Conservation (phyloP, 805 yeast species). For the Wickerhamiella alocasiicola region DNA sequence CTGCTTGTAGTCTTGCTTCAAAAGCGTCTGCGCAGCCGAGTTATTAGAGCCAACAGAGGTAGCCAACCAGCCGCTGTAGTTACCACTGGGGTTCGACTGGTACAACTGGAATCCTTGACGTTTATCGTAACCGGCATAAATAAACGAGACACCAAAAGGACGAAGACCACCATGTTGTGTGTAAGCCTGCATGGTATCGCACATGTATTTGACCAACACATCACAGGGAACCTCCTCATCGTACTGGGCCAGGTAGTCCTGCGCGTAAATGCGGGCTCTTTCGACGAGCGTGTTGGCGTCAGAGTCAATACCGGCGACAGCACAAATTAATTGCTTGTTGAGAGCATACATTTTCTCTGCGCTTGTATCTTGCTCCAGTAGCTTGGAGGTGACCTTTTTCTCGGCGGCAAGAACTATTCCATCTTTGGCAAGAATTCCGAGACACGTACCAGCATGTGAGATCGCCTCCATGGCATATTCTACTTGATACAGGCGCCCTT, state of each 20-base stretch:
- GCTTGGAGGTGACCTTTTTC: conserved; percentile 82
- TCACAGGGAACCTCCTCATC: conserved; percentile 93
- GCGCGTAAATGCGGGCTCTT: conserved; percentile 76
- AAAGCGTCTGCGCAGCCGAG: conserved; percentile 86
- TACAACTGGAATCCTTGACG: conserved; percentile 80
- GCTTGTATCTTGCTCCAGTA: conserved; percentile 84
- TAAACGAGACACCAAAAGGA: conserved; percentile 94
- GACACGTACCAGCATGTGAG: conserved; percentile 71
- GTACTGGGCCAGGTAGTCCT: conserved; percentile 70
- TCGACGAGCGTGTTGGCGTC: conserved; percentile 88
- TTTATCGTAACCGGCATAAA: conserved; percentile 92
- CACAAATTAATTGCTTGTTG: conserved; percentile 61
- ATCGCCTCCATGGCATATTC: conserved; percentile 94
- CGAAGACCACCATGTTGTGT: conserved; percentile 98
- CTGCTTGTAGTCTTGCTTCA: conserved; percentile 90
- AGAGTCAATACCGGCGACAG: conserved; percentile 97
- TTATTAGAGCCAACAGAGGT: conserved; percentile 94
- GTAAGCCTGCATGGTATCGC: conserved; percentile 94
- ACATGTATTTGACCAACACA: conserved; percentile 70
- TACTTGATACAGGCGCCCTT: conserved; percentile 91
- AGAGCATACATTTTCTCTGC: conserved; percentile 85
- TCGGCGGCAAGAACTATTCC: conserved; percentile 97
- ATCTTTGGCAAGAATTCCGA: conserved; percentile 61
- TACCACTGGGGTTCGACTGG: conserved; percentile 95
- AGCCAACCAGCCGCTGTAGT: conserved; percentile 97